Conservation (phyloP, 495 filamentous ascomycete genomes). For the Bryoglossum gracile region DNA sequence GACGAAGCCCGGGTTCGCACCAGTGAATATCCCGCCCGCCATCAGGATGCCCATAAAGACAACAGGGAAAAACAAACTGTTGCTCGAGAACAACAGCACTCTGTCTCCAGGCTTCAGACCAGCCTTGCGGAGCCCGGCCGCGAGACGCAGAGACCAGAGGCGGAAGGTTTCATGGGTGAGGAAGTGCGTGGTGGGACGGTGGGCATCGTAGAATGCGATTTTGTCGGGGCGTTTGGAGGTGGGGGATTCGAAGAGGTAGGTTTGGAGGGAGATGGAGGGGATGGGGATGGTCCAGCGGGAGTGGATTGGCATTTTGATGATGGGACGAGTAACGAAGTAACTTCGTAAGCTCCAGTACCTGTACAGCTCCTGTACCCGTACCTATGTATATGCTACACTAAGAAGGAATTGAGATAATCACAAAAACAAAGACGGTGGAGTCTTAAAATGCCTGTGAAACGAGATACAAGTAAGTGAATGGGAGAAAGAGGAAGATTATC, state of each 20-base stretch:
- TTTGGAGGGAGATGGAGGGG: slow-evolving; percentile 32
- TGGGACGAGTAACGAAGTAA: too few species aligned
- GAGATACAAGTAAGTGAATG: too few species aligned
- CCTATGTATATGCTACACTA: too few species aligned
- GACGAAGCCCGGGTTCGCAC: slow-evolving; percentile 43
- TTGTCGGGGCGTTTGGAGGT: slow-evolving; percentile 29
- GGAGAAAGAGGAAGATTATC: too few species aligned
- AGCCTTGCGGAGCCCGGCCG: slow-evolving; percentile 56
- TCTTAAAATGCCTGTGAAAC: too few species aligned
- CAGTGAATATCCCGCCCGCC: slow-evolving; percentile 44
- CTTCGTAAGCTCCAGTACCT: too few species aligned
- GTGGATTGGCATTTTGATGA: slow-evolving; percentile 19
- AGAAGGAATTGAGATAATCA: too few species aligned
- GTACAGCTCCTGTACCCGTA: too few species aligned
- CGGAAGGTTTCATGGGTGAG: slow-evolving; percentile 54
- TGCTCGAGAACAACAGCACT: slow-evolving; percentile 64
- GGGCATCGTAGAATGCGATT: slow-evolving; percentile 45
- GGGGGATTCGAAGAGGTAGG: slow-evolving; percentile 32
- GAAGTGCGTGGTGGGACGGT: slow-evolving; percentile 45
- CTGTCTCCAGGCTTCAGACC: slow-evolving; percentile 65
- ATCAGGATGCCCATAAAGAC: slow-evolving; percentile 40
- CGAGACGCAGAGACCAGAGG: slow-evolving; percentile 62
- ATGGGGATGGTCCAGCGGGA: slow-evolving; percentile 38
- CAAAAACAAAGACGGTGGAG: too few species aligned
- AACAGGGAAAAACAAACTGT: slow-evolving; percentile 45